phyloP scores from a whole-genome alignment of 768 basidiomycete species.

The Sarcomyxa edulis region DNA sequence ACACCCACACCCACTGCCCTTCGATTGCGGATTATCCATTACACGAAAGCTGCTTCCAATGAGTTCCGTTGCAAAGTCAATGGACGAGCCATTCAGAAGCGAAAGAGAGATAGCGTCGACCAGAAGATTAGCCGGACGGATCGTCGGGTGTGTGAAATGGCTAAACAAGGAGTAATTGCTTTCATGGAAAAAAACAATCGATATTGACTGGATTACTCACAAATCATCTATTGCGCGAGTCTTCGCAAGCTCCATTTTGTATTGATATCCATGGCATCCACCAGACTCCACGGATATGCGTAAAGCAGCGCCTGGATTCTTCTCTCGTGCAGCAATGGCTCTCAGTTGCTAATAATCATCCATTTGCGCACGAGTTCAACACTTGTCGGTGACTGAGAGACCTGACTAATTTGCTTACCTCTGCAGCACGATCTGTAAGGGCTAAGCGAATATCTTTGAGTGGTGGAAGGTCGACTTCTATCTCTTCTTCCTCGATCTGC shows the following conservation, averaged over 20 bases:
- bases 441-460: conserved; percentile 47
- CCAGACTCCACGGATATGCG: conserved; percentile 88
- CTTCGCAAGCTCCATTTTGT: conserved; percentile 80
- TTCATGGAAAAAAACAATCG: conserved; percentile 1
- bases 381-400: neutral
- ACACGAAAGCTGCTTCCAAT: conserved; percentile 91
- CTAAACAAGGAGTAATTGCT: conserved; percentile 26
- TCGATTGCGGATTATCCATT: conserved; percentile 82
- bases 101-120: conserved; percentile 84
- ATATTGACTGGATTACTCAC: too few species aligned
- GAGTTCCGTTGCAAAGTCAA: conserved; percentile 91
- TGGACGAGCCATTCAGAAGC: conserved; percentile 81
- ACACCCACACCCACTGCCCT: conserved; percentile 89
- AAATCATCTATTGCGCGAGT: conserved; percentile 71
- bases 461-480: conserved; percentile 57
- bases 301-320: conserved; percentile 61
- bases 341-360: conserved; percentile 62
- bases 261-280: conserved; percentile 97
- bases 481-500: conserved; percentile 54
- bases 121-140: conserved; percentile 70
- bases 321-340: conserved; percentile 59
- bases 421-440: conserved; percentile 72
- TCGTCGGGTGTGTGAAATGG: conserved; percentile 64
- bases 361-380: conserved; percentile 6
- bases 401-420: conserved; percentile 36